A percentile compares a stretch with the other conserved stretches of the same genome.
phyloP scores from a whole-genome alignment of 2,329 filamentous ascomycete genomes.

The Trichophyton mentagrophytes region DNA sequence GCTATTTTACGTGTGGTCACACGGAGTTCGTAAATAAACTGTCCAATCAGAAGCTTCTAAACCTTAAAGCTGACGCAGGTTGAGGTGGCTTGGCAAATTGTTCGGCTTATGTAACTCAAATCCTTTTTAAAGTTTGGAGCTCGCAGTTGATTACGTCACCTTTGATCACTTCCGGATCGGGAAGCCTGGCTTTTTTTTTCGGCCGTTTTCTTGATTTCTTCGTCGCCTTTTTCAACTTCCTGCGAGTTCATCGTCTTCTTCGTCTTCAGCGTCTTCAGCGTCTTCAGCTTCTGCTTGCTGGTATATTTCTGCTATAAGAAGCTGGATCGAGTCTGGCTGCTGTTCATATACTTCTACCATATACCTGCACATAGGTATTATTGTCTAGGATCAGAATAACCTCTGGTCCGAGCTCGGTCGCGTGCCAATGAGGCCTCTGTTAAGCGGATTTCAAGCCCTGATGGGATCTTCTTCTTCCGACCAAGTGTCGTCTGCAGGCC shows the following conservation, averaged over 20 bases:
- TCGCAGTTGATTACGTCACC: no score
- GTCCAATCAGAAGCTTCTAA: no score
- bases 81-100: no score
- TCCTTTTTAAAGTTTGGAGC: no score
- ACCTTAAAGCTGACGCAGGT: no score
- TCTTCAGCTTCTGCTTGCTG: not conserved
- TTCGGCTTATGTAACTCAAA: no score
- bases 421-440: not conserved
- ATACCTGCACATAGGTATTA: not conserved
- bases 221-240: not conserved
- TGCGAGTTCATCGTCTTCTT: not conserved
- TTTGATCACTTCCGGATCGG: not conserved
- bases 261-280: not conserved
- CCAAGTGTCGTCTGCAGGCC: constrained; percentile 7
- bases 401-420: not conserved
- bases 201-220: not conserved
- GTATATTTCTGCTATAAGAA: no score
- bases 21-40: no score
- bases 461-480: constrained; percentile 2
- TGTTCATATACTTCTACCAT: not conserved
- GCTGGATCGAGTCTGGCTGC: not conserved
- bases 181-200: no score
- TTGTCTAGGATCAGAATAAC: not conserved
- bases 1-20: no score
- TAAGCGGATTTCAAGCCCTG: not conserved